Conservation (phyloP, 2,329 filamentous ascomycete genomes). For the Fusarium sp. region DNA sequence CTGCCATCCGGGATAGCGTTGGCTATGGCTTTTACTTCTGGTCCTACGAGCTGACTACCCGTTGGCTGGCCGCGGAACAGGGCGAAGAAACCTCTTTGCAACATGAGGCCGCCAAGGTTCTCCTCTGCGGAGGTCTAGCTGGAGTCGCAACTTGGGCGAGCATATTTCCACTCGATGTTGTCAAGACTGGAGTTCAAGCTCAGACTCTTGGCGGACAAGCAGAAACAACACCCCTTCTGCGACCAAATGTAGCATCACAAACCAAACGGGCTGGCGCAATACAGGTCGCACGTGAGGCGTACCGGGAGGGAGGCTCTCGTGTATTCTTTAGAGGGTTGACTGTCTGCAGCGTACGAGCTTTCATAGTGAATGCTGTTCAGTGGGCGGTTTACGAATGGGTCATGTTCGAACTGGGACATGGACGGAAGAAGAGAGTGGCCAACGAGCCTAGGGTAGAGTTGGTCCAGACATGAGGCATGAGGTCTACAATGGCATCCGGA, state of each 20-base stretch:
- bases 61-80: constrained; percentile 53
- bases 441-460: background rate
- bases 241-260: constrained; percentile 34
- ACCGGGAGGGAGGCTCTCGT: constrained; percentile 66
- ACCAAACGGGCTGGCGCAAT: constrained; percentile 60
- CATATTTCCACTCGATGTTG: constrained; percentile 89
- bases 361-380: constrained; percentile 91
- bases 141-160: constrained; percentile 90
- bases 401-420: constrained; percentile 66
- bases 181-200: constrained; percentile 92
- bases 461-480: background rate
- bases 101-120: constrained; percentile 67
- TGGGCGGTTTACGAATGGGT: constrained; percentile 94
- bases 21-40: constrained; percentile 99
- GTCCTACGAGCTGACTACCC: constrained; percentile 82
- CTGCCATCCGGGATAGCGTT: constrained; percentile 82
- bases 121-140: constrained; percentile 87
- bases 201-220: constrained; percentile 56
- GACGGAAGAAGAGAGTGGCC: constrained; percentile 22
- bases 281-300: constrained; percentile 72
- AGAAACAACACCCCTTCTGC: constrained; percentile 26
- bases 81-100: constrained; percentile 40
- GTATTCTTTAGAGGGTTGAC: constrained; percentile 79
- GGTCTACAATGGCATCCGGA: background rate
- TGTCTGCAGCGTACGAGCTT: constrained; percentile 85